These are phyloP conservation scores for Backusella sp. DNA, from an alignment of 192 early-diverging fungal species.

Conservation along the genomic window DNA sequence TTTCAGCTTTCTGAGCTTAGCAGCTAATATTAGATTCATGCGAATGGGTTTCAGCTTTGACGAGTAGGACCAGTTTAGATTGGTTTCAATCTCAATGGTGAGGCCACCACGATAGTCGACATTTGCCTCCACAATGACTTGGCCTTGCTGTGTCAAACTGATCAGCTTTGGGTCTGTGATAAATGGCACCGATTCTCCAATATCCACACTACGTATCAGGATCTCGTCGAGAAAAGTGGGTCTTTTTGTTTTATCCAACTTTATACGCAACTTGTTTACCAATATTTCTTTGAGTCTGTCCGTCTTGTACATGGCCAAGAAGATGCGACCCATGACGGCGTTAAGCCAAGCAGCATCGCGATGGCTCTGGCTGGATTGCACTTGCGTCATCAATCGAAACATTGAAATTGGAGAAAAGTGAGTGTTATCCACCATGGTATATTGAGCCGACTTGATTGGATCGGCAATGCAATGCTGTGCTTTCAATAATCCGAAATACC, in stretches of 20 bases:
- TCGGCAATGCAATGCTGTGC: slow-evolving; percentile 45
- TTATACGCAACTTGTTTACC: slow-evolving; percentile 63
- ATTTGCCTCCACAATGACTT: slow-evolving; percentile 71
- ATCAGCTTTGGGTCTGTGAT: slow-evolving; percentile 75
- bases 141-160: slow-evolving; percentile 62
- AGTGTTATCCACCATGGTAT: slow-evolving; percentile 33
- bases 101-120: slow-evolving; percentile 82
- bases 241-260: slow-evolving; percentile 61
- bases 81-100: slow-evolving; percentile 71
- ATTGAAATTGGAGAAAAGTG: slow-evolving; percentile 38
- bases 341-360: slow-evolving; percentile 74
- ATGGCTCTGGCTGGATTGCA: slow-evolving; percentile 55
- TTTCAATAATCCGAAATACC: slow-evolving; percentile 79
- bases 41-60: slow-evolving; percentile 54
- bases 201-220: slow-evolving; percentile 69
- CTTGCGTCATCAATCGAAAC: slow-evolving; percentile 35
- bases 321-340: slow-evolving; percentile 77
- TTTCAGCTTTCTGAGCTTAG: slow-evolving; percentile 67
- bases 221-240: slow-evolving; percentile 81
- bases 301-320: slow-evolving; percentile 69
- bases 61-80: slow-evolving; percentile 34
- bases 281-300: slow-evolving; percentile 58
- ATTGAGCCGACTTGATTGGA: slow-evolving; percentile 28
- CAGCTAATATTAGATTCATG: slow-evolving; percentile 76
- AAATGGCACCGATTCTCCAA: slow-evolving; percentile 82